phyloP scores from a whole-genome alignment of 2,329 filamentous ascomycete species.

The Arthrobotrys sphaeroides region DNA sequence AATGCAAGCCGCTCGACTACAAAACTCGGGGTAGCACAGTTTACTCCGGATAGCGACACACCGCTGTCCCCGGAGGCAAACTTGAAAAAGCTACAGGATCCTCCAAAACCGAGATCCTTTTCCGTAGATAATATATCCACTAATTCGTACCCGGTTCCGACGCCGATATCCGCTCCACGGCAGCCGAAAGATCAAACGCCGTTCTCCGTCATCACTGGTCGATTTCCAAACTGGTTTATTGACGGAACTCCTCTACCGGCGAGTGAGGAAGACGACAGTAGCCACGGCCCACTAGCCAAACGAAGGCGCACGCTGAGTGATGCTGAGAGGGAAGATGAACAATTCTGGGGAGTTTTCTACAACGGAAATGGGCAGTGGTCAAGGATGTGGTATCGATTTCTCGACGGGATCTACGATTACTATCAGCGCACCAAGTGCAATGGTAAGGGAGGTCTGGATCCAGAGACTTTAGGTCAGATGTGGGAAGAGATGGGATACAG shows the following conservation, averaged over 20 bases:
- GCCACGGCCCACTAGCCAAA: slow-evolving; percentile 32
- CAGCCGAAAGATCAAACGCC: slow-evolving; percentile 27
- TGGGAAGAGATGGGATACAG: slow-evolving; percentile 51
- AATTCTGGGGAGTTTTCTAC: slow-evolving; percentile 44
- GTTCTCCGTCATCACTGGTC: slow-evolving; percentile 25
- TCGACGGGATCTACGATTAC: slow-evolving; percentile 41
- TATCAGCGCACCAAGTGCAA: slow-evolving; percentile 35
- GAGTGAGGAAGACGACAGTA: slow-evolving; percentile 23
- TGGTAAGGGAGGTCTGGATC: slow-evolving; percentile 37
- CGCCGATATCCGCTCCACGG: slow-evolving; percentile 19
- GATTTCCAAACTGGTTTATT: slow-evolving; percentile 43
- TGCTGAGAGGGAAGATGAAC: slow-evolving; percentile 16
- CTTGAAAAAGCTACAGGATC: slow-evolving; percentile 7
- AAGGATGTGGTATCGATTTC: slow-evolving; percentile 41
- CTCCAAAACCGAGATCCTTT: slow-evolving; percentile 20
- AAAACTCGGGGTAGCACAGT: slow-evolving; percentile 22
- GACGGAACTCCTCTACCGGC: slow-evolving; percentile 24
- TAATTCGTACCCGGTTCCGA: slow-evolving; percentile 44
- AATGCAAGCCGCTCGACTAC: slow-evolving; percentile 14
- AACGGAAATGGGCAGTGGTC: slow-evolving; percentile 38
- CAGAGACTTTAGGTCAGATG: slow-evolving; percentile 45
- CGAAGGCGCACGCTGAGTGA: slow-evolving; percentile 41
- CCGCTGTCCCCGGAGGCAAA: slow-evolving; percentile 15
- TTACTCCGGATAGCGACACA: slow-evolving; percentile 36
- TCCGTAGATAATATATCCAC: slow-evolving; percentile 32